Percentiles rank a stretch among this genome's conserved stretches.
phyloP scores from a whole-genome alignment of 2,329 filamentous ascomycete species.

The Penicillium oxalicum region DNA sequence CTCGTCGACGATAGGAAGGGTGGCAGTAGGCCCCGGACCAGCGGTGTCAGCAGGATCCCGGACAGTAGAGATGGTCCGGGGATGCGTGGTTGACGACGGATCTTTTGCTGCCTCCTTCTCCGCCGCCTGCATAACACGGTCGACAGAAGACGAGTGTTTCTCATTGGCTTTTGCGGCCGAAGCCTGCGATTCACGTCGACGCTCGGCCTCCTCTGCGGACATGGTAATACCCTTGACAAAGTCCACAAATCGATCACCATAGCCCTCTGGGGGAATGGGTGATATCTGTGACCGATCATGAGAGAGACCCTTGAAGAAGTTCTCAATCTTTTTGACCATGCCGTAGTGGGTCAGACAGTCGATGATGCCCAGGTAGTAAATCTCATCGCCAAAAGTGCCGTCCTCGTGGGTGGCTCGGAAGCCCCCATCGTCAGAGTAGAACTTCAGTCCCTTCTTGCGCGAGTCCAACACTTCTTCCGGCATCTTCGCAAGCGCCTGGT shows the following conservation, averaged over 20 bases:
- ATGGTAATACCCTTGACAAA: constrained; percentile 90
- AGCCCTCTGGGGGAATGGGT: constrained; percentile 80
- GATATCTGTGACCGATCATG: constrained; percentile 83
- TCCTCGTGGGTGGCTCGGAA: constrained; percentile 90
- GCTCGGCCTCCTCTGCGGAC: constrained; percentile 74
- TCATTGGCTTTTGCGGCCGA: constrained; percentile 26
- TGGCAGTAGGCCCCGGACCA: constrained; percentile 48
- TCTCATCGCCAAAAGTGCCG: constrained; percentile 75
- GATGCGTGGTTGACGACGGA: constrained; percentile 52
- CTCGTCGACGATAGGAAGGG: constrained; percentile 82
- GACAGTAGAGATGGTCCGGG: constrained; percentile 54
- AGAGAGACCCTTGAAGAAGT: constrained; percentile 93
- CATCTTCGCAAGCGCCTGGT: constrained; percentile 75
- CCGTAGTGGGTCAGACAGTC: constrained; percentile 97
- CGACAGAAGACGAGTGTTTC: constrained; percentile 39
- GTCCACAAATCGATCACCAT: constrained; percentile 87
- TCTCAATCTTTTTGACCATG: constrained; percentile 86
- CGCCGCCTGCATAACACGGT: constrained; percentile 52
- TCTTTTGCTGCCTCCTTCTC: constrained; percentile 59
- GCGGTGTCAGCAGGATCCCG: constrained; percentile 54
- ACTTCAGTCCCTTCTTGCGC: constrained; percentile 65
- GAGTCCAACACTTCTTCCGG: constrained; percentile 78
- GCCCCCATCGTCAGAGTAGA: constrained; percentile 90
- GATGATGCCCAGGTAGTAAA: constrained; percentile 97
- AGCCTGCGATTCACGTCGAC: constrained; percentile 33